phyloP scores from a whole-genome alignment of 805 yeast genomes.

The Metschnikowia cerradonensis region DNA sequence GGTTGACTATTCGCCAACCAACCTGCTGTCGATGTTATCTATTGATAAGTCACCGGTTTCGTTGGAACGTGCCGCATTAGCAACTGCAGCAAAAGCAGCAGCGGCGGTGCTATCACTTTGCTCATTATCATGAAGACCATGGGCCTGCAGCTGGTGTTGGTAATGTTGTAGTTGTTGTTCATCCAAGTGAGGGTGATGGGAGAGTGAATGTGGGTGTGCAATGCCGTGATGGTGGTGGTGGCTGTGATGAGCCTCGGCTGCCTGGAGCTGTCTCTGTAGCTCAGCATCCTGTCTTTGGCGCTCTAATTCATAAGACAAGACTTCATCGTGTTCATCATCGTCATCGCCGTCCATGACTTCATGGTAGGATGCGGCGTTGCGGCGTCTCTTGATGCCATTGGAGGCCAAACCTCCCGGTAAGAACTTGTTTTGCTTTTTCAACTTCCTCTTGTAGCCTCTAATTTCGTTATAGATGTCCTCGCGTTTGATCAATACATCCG shows the following conservation, averaged over 20 bases:
- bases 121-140: conserved; percentile 21
- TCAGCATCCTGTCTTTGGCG: conserved; percentile 19
- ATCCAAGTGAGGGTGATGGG: conserved; percentile 23
- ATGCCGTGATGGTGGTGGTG: conserved; percentile 10
- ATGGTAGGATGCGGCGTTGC: conserved; percentile 16
- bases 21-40: conserved; percentile 43
- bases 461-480: conserved; percentile 58
- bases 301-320: conserved; percentile 20
- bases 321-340: conserved; percentile 21
- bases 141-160: conserved; percentile 26
- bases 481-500: conserved; percentile 51
- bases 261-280: conserved; percentile 22
- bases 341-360: conserved; percentile 21
- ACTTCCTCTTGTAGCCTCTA: conserved; percentile 51
- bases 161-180: conserved; percentile 26
- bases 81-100: conserved; percentile 41
- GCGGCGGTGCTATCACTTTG: conserved; percentile 25
- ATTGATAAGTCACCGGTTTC: conserved; percentile 34
- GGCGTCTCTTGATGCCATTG: conserved; percentile 13
- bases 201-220: conserved; percentile 16
- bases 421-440: conserved; percentile 37
- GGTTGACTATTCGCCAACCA: conserved; percentile 36
- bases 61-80: conserved; percentile 28
- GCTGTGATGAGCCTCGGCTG: conserved; percentile 16
- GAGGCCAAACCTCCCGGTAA: conserved; percentile 13